These are phyloP conservation scores for Phialemonium atrogriseum DNA, from an alignment of 2,329 filamentous ascomycete genomes.

Conservation along the genomic window DNA sequence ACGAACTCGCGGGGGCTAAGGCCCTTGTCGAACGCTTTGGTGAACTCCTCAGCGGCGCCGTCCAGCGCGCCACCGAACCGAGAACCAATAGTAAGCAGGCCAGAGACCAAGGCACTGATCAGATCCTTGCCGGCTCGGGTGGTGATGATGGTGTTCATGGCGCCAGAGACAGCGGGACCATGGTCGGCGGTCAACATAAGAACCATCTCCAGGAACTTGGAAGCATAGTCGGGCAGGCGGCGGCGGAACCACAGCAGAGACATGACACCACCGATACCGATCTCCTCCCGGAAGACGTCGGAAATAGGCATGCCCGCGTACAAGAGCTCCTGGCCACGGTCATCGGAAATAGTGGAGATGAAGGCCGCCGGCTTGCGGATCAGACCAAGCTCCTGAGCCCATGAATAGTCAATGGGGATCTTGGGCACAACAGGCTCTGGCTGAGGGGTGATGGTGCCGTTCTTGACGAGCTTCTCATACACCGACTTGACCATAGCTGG, in stretches of 20 bases:
- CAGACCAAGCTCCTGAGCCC: conserved; percentile 98
- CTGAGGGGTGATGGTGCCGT: conserved; percentile 77
- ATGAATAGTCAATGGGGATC: conserved; percentile 99
- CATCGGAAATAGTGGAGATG: conserved; percentile 99
- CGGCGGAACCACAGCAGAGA: conserved; percentile 99
- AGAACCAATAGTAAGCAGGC: conserved; percentile 96
- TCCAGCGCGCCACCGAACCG: conserved; percentile 98
- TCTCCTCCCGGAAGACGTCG: conserved; percentile 98
- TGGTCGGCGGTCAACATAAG: conserved; percentile 99
- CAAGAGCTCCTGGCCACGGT: conserved; percentile 97
- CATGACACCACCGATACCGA: conserved; percentile 99
- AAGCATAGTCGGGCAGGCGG: conserved; percentile 89
- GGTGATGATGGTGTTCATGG: conserved; percentile 99
- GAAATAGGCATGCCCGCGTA: conserved; percentile 99
- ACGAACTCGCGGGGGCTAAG: conserved; percentile 98
- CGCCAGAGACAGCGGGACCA: conserved; percentile 96
- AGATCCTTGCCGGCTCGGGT: conserved; percentile 98
- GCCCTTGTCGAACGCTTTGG: conserved; percentile 95
- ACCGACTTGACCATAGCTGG: conserved; percentile 67
- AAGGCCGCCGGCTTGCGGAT: conserved; percentile 99
- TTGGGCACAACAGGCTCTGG: conserved; percentile 91
- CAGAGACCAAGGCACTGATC: conserved; percentile 88
- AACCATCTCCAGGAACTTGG: conserved; percentile 99
- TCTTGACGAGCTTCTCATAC: conserved; percentile 80
- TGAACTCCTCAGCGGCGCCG: conserved; percentile 96